Percentiles rank a stretch among this genome's conserved stretches.
phyloP scores from a whole-genome alignment of 106 monocot species.

The Acorus calamus region DNA sequence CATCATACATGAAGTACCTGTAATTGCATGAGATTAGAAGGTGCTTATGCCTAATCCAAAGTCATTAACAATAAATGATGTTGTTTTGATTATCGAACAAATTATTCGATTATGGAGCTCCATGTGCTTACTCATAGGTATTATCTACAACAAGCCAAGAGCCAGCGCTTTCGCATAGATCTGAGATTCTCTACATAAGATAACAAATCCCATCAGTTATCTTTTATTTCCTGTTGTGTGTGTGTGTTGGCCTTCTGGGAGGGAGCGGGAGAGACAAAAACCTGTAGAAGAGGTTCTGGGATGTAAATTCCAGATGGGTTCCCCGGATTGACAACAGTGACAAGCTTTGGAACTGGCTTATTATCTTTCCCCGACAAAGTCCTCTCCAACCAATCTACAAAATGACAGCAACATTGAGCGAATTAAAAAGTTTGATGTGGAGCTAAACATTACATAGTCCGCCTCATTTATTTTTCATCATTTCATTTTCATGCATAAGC shows the following conservation, averaged over 20 bases:
- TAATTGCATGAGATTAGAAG: background rate
- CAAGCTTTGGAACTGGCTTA: conserved; percentile 77
- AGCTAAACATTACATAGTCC: background rate
- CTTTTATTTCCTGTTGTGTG: too few relatives aligned
- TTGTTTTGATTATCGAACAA: too few relatives aligned
- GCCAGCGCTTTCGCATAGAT: conserved; percentile 71
- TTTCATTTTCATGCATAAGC: background rate
- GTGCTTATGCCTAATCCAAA: too few relatives aligned
- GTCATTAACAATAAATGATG: too few relatives aligned
- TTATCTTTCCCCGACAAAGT: conserved; percentile 29
- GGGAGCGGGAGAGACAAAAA: conserved; percentile 16
- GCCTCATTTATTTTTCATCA: background rate
- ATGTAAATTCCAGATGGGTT: conserved; percentile 81
- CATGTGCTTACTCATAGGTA: conserved; percentile 84
- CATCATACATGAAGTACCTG: conserved; percentile 99
- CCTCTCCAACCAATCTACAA: conserved; percentile 81
- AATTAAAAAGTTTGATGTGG: background rate
- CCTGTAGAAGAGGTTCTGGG: conserved; percentile 61
- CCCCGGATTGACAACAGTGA: conserved; percentile 94
- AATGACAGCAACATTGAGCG: conserved; percentile 12
- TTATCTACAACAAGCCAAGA: conserved; percentile 98
- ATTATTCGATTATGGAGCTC: background rate
- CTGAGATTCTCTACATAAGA: conserved; percentile 70
- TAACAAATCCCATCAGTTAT: too few relatives aligned
- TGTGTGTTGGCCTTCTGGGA: too few relatives aligned